phyloP scores from a whole-genome alignment of 2,329 filamentous ascomycete genomes.

The Xylariaceae sp. region DNA sequence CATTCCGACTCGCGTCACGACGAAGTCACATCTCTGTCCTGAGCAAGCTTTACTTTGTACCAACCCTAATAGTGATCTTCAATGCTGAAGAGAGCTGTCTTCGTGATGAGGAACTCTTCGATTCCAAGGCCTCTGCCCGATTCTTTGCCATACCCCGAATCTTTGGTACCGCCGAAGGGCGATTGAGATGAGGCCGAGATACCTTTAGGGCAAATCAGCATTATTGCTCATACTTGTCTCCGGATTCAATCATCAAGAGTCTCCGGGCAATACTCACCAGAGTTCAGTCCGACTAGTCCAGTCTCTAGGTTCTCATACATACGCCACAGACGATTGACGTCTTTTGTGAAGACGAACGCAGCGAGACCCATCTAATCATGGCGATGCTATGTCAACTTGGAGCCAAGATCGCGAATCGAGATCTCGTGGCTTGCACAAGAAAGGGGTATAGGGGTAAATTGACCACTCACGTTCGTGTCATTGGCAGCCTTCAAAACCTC shows the following conservation, averaged over 20 bases:
- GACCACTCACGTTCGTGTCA: conserved; percentile 39
- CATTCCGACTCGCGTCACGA: too few relatives aligned
- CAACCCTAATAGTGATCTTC: conserved; percentile 34
- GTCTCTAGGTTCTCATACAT: conserved; percentile 56
- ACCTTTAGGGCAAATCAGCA: conserved; percentile 18
- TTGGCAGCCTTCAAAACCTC: conserved; percentile 52
- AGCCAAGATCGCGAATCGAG: too few relatives aligned
- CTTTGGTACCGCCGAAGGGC: conserved; percentile 46
- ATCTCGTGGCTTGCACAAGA: not conserved
- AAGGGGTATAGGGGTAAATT: not conserved
- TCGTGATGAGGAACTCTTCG: conserved; percentile 43
- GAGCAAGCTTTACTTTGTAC: too few relatives aligned
- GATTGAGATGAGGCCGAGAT: conserved; percentile 40
- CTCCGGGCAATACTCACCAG: conserved; percentile 35
- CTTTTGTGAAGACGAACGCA: conserved; percentile 55
- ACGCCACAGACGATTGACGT: conserved; percentile 52
- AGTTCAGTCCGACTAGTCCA: conserved; percentile 41
- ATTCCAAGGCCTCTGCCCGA: conserved; percentile 44
- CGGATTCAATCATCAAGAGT: not conserved
- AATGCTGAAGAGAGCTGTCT: conserved; percentile 41
- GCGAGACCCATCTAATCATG: conserved; percentile 48
- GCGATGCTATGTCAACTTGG: too few relatives aligned
- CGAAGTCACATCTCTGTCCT: too few relatives aligned
- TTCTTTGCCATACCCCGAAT: conserved; percentile 44
- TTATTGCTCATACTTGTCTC: not conserved